These are phyloP conservation scores for Diutina rugosa DNA, from an alignment of 1,139 yeast species.

Conservation along the genomic window DNA sequence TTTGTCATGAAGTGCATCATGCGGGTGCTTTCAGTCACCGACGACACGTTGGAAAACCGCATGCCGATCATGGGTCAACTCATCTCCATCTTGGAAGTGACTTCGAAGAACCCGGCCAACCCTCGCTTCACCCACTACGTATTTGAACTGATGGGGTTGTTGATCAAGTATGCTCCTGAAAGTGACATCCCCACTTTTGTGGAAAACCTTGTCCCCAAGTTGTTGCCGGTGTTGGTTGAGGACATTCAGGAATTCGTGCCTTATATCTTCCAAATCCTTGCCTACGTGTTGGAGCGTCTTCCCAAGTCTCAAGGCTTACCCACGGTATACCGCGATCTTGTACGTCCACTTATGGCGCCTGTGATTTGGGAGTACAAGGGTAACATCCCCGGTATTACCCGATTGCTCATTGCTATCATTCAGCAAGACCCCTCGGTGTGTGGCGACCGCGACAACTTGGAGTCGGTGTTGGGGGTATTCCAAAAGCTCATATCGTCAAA, in stretches of 20 bases:
- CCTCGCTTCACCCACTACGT: slow-evolving; percentile 86
- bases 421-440: slow-evolving; percentile 45
- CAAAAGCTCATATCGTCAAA: slow-evolving; percentile 85
- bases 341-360: slow-evolving; percentile 79
- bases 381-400: slow-evolving; percentile 83
- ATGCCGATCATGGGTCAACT: slow-evolving; percentile 49
- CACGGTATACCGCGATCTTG: slow-evolving; percentile 46
- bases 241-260: slow-evolving; percentile 95
- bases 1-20: slow-evolving; percentile 80
- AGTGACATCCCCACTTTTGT: slow-evolving; percentile 32
- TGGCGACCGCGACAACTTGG: slow-evolving; percentile 30
- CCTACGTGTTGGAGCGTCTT: slow-evolving; percentile 58
- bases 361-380: slow-evolving; percentile 88
- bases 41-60: slow-evolving; percentile 38
- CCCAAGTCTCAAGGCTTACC: slow-evolving; percentile 45
- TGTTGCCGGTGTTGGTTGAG: slow-evolving; percentile 55
- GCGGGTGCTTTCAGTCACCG: slow-evolving; percentile 70
- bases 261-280: slow-evolving; percentile 77
- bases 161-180: slow-evolving; percentile 39
- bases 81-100: slow-evolving; percentile 52
- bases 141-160: slow-evolving; percentile 76
- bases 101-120: slow-evolving; percentile 85
- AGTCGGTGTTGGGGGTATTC: slow-evolving; percentile 90
- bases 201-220: slow-evolving; percentile 48
- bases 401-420: slow-evolving; percentile 63